Conservation (phyloP, 352 stramenopile species). For the Phytopythium sindhum region DNA sequence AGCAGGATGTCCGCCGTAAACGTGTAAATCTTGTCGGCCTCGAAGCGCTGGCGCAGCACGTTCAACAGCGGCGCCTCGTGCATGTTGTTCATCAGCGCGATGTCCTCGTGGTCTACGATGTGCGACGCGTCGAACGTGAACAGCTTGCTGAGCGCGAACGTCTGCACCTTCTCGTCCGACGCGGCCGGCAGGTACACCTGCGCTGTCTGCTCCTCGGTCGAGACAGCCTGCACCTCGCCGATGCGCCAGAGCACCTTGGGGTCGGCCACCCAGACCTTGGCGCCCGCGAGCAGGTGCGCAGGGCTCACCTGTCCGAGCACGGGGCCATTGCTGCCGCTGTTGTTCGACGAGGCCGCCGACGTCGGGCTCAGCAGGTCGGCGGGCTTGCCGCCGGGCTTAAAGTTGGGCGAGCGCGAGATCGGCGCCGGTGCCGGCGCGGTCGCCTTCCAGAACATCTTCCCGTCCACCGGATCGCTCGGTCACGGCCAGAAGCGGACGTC, state of each 20-base stretch:
- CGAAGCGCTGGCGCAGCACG: slow-evolving; percentile 77
- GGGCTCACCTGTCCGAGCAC: slow-evolving; percentile 48
- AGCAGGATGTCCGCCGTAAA: slow-evolving; percentile 84
- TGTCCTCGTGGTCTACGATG: slow-evolving; percentile 80
- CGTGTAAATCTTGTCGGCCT: slow-evolving; percentile 81
- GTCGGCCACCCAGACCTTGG: slow-evolving; percentile 78
- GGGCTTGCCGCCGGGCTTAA: background rate
- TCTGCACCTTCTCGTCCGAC: slow-evolving; percentile 58
- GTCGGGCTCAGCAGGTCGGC: slow-evolving; percentile 4
- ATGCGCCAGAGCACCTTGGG: slow-evolving; percentile 77
- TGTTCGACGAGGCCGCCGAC: background rate
- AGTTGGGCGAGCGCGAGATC: background rate
- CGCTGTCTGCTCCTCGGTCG: slow-evolving; percentile 38
- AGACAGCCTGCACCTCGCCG: slow-evolving; percentile 60
- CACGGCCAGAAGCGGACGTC: too few relatives aligned
- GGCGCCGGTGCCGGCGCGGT: background rate
- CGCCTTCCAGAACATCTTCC: slow-evolving; percentile 6
- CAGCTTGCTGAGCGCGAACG: slow-evolving; percentile 43
- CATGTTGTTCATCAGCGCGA: slow-evolving; percentile 90
- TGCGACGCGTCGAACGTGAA: slow-evolving; percentile 83
- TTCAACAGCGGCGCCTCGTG: slow-evolving; percentile 83
- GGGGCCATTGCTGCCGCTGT: background rate
- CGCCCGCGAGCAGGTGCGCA: slow-evolving; percentile 39
- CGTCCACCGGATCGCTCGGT: background rate
- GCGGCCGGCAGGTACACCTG: slow-evolving; percentile 62